phyloP scores from a whole-genome alignment of 352 stramenopile genomes.

The Phytophthora chlamydospora region DNA sequence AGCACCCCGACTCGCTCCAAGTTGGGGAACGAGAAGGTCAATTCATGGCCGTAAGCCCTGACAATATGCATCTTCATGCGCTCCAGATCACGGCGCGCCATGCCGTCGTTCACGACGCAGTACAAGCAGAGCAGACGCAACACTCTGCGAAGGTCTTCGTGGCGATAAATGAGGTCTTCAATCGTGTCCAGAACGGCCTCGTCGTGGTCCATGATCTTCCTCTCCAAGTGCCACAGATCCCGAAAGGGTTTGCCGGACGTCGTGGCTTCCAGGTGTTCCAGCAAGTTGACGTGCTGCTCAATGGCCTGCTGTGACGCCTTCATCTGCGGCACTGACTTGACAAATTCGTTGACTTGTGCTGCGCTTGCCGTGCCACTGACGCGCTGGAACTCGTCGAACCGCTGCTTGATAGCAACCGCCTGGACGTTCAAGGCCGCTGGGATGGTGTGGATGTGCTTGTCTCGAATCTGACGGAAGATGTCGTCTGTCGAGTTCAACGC shows the following conservation, averaged over 20 bases:
- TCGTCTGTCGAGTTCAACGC: conserved; percentile 66
- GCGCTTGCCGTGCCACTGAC: conserved; percentile 49
- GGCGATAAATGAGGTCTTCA: conserved; percentile 63
- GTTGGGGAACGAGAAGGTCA: conserved; percentile 76
- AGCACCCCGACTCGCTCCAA: conserved; percentile 61
- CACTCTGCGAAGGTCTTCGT: conserved; percentile 58
- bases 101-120: conserved; percentile 55
- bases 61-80: conserved; percentile 66
- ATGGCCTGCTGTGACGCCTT: conserved; percentile 60
- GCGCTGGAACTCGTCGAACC: conserved; percentile 61
- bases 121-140: conserved; percentile 73
- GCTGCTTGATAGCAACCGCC: conserved; percentile 55
- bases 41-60: conserved; percentile 72
- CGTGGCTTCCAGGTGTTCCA: conserved; percentile 56
- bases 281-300: conserved; percentile 65
- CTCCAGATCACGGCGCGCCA: conserved; percentile 42
- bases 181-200: conserved; percentile 47
- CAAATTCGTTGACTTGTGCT: conserved; percentile 73
- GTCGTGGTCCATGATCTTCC: conserved; percentile 63
- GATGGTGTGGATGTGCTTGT: conserved; percentile 68
- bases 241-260: conserved; percentile 58
- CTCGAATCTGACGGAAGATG: conserved; percentile 65
- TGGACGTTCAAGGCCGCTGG: conserved; percentile 52
- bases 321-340: conserved; percentile 69
- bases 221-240: conserved; percentile 72